Evolutionary conservation across 225 moss, liverwort and hornwort species (phyloP).

Genomic region (Sphagnum contortum): DNA sequence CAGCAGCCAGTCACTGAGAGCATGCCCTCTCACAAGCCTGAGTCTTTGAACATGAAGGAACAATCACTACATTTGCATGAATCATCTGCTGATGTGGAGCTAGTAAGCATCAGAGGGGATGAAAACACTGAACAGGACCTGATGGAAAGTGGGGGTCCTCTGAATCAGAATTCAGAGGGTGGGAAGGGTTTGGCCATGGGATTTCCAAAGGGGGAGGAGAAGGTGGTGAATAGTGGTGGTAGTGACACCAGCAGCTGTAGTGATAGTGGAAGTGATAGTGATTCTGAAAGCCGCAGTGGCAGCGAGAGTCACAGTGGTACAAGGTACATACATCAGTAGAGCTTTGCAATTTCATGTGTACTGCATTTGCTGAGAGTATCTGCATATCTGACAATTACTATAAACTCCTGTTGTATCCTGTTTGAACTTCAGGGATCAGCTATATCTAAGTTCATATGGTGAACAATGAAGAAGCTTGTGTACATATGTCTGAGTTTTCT

Average conservation of each 20-base stretch:
- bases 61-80: slow-evolving; percentile 5
- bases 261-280: slow-evolving; percentile 56
- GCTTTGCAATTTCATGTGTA: not conserved
- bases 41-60: slow-evolving; percentile 24
- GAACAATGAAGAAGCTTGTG: no score
- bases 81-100: slow-evolving; percentile 36
- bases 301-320: slow-evolving; percentile 75
- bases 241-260: slow-evolving; percentile 81
- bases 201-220: slow-evolving; percentile 38
- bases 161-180: slow-evolving; percentile 21
- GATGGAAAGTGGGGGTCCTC: slow-evolving; percentile 15
- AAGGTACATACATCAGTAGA: slow-evolving; percentile 16
- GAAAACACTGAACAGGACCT: slow-evolving; percentile 40
- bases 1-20: slow-evolving; percentile 42
- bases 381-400: no score
- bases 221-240: slow-evolving; percentile 47
- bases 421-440: no score
- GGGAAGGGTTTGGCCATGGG: slow-evolving; percentile 21
- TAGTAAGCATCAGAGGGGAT: slow-evolving; percentile 52
- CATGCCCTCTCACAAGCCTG: slow-evolving; percentile 15
- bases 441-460: no score
- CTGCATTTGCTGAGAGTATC: no score
- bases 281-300: slow-evolving; percentile 70
- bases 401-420: no score
- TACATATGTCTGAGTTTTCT: no score